Evolutionary conservation across 495 filamentous ascomycete species (phyloP).

Genomic region (Rostrohypoxylon terebratum): DNA sequence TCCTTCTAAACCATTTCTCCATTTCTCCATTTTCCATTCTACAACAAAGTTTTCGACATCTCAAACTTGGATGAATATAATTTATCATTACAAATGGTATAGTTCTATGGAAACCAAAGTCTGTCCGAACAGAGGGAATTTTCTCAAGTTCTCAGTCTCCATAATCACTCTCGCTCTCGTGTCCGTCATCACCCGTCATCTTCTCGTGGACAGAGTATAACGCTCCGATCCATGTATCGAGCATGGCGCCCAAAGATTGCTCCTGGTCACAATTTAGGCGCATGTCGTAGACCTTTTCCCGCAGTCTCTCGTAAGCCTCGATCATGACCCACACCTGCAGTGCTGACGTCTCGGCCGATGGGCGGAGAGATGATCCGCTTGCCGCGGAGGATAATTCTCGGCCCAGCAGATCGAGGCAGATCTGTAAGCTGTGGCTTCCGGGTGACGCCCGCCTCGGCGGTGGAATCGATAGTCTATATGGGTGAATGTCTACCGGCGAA

Average conservation of each 20-base stretch:
- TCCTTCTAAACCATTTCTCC: not conserved
- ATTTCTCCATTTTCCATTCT: not conserved
- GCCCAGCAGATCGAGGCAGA: constrained; percentile 57
- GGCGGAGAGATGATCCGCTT: constrained; percentile 32
- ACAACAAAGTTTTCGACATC: constrained; percentile 5
- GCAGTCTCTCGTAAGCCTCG: constrained; percentile 60
- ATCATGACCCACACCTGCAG: constrained; percentile 68
- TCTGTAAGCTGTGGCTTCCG: constrained; percentile 54
- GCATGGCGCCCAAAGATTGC: constrained; percentile 48
- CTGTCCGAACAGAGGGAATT: not conserved
- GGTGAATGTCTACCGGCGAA: constrained; percentile 15
- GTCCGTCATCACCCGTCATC: constrained; percentile 46
- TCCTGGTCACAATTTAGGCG: constrained; percentile 39
- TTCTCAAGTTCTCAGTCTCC: constrained; percentile 33
- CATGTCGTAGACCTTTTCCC: constrained; percentile 51
- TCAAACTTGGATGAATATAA: not conserved
- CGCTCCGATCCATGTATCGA: constrained; percentile 59
- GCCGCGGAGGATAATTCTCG: constrained; percentile 56
- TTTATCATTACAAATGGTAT: constrained; percentile 21
- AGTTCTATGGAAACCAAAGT: not conserved
- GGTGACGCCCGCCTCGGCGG: constrained; percentile 31
- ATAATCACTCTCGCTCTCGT: constrained; percentile 49
- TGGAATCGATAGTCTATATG: constrained; percentile 21
- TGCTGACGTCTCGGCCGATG: constrained; percentile 60
- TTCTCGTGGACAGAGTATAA: constrained; percentile 57